Evolutionary conservation across 352 stramenopile genomes (phyloP), one percentile per base, ranked within the genome.

Genomic region (Halophytophthora batemanensis): DNA sequence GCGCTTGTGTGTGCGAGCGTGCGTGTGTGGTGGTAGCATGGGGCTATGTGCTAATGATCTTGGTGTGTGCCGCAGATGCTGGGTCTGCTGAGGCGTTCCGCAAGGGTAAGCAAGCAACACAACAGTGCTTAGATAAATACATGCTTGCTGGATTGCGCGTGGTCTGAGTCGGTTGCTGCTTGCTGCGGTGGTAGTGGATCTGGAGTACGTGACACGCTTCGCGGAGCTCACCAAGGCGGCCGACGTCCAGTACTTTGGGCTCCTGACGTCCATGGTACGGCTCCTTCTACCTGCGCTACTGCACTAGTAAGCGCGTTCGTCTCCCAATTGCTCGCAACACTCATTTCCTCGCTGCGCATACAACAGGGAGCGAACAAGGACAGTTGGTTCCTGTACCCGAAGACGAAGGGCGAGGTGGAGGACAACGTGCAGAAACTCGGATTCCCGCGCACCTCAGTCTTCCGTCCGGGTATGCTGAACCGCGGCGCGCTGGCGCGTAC

Each of bases 341-440:
- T 34, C 11, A 8, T 47, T 15, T 28, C 6, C 14, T 42, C 8
- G 25, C 4, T 31, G 25, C 25, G 25, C 8, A 31, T 8, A 10
- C 8, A 4, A 2, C 54, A 87, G 52, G 59, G 61, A 12, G 68
- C 77, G 11, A 80, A 84, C 55, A 86, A 85, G 63, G 65, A 73
- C 60, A 87, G 76, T 45, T 92, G 81, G 81, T 84, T 90, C 50
- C 58, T 90, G 51, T 92, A 90, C 61, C 70, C 74, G 8, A 61
- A 87, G 61, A 90, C 78, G 5, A 92, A 92, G 66, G 81, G 76
- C 19, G 70, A 90, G 53, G 74, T 69, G 13, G 78, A 89, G 56
- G 73, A 82, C n/a, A 81, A 69, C 36, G 72, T 92, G 52, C 67
- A 69, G 55, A 58, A 64, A 12, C 54, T 90, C n/a, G 40, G 51